Percentiles rank a stretch among this genome's conserved stretches.
These are phyloP conservation scores for Phoma sp. DNA, from an alignment of 2,329 filamentous ascomycete genomes.

Conservation along the genomic window DNA sequence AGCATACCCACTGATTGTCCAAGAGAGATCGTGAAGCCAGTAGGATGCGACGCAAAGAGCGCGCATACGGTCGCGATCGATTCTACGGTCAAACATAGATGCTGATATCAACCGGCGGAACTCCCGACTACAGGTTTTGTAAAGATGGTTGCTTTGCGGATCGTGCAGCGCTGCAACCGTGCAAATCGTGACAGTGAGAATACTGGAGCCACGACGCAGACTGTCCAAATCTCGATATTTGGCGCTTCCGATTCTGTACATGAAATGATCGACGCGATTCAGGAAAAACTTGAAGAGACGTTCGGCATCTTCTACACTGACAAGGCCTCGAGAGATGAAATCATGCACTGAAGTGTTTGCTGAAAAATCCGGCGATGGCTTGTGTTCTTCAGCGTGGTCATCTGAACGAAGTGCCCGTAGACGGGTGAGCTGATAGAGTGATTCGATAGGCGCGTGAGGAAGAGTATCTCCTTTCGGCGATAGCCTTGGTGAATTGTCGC, in stretches of 20 bases:
- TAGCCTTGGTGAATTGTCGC: conserved; percentile 39
- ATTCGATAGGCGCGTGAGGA: conserved; percentile 52
- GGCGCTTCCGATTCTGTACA: conserved; percentile 54
- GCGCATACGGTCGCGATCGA: conserved; percentile 64
- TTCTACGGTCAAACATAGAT: conserved; percentile 64
- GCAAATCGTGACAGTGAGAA: conserved; percentile 63
- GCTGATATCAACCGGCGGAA: conserved; percentile 63
- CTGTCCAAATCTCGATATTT: conserved; percentile 54
- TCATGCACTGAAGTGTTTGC: conserved; percentile 44
- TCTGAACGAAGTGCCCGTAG: conserved; percentile 43
- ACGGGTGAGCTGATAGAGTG: conserved; percentile 58
- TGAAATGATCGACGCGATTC: conserved; percentile 54
- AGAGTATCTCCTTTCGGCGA: conserved; percentile 38
- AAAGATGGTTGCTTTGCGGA: conserved; percentile 58
- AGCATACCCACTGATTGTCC: conserved; percentile 65
- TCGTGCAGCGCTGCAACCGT: conserved; percentile 66
- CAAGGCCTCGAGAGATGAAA: conserved; percentile 58
- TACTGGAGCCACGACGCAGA: conserved; percentile 60
- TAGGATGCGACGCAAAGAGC: conserved; percentile 67
- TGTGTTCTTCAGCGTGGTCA: conserved; percentile 50
- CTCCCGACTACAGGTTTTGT: conserved; percentile 63
- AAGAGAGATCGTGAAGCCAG: conserved; percentile 68
- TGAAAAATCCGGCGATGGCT: conserved; percentile 4
- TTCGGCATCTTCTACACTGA: conserved; percentile 53
- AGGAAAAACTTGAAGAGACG: conserved; percentile 52